Evolutionary conservation across 257 asterid species (phyloP), one percentile per base, ranked within the genome.

Genomic region (Linaria vulgaris): DNA sequence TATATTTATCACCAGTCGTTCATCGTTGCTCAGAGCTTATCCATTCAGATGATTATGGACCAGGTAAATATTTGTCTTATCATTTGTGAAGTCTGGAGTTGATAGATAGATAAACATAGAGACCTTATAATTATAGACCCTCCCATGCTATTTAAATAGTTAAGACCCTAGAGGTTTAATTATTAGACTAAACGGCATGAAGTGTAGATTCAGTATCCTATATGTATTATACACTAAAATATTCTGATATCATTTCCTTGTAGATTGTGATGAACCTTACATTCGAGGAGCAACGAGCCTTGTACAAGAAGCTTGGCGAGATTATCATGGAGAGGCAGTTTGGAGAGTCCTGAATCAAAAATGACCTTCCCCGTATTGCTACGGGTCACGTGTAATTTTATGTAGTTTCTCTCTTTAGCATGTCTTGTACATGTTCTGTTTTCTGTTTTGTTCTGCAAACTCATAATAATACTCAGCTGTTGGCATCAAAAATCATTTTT

Each of bases 1-100:
- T 91, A 84, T 61, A 91, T 88, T 10, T 91, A 91, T 49, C 95
- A 84, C 66, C 98, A 91, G 69, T 91, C 98, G 0, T 91, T 91
- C 62, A 71, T 88, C 25, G 80, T 75, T 39, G 78, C 90, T 15
- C 96, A 86, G 53, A 80, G 88, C 83, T 69, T 84, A 57, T 83
- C 96, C 20, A 53, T 88, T 11, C 96, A 88, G 83, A 81, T 83
- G 79, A 83, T 91, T 56, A 75, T 88, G 87, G 95, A 88, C 66
- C 95, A 82, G 98, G 96, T 91, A 68, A 10, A 24, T 52, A 10
- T 52, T 37, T 34, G 10, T 34, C 5, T n/a, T 3, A 34, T 34
- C 41, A 34, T 34, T 34, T 7, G 41, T 34, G 41, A 34, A 34
- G 41, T 34, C 41, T 34, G 41, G 41, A 7, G 41, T 34, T 34